phyloP scores from a whole-genome alignment of 169 alveolate genomes.

The Eimeria acervulina region DNA sequence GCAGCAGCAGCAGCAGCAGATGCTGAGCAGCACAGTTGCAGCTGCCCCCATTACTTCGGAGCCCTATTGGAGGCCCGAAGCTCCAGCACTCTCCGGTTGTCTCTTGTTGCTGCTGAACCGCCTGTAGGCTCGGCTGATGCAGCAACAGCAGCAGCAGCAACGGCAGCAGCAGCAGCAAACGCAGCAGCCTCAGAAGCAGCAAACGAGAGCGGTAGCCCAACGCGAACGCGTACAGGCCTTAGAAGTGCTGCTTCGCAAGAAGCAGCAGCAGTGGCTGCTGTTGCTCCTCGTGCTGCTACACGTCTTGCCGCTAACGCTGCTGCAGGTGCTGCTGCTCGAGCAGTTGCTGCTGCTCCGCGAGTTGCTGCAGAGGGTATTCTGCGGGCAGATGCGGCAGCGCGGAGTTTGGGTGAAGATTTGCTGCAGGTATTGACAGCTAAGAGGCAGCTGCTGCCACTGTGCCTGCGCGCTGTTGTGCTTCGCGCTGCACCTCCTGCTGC shows the following conservation, averaged over 20 bases:
- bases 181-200: slow-evolving; percentile 3
- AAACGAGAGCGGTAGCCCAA: neutral
- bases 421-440: slow-evolving; percentile 6
- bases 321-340: neutral
- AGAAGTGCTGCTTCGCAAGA: neutral
- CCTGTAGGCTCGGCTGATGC: neutral
- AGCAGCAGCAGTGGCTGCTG: neutral
- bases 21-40: slow-evolving; percentile 45
- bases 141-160: neutral
- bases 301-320: neutral
- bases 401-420: slow-evolving; percentile 14
- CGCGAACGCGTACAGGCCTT: neutral
- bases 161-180: neutral
- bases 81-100: neutral
- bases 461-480: slow-evolving; percentile 24
- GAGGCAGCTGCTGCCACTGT: slow-evolving; percentile 16
- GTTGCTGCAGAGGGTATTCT: neutral
- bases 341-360: slow-evolving; percentile 36
- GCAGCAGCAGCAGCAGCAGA: neutral
- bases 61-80: slow-evolving; percentile 19
- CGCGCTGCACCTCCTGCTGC: slow-evolving; percentile 7
- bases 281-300: neutral
- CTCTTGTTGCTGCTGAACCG: slow-evolving; percentile 41
- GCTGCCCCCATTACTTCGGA: neutral
- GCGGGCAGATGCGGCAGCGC: neutral